Conservation (phyloP, 1,284 basidiomycete genomes). For the Leccinum pachyderme region DNA sequence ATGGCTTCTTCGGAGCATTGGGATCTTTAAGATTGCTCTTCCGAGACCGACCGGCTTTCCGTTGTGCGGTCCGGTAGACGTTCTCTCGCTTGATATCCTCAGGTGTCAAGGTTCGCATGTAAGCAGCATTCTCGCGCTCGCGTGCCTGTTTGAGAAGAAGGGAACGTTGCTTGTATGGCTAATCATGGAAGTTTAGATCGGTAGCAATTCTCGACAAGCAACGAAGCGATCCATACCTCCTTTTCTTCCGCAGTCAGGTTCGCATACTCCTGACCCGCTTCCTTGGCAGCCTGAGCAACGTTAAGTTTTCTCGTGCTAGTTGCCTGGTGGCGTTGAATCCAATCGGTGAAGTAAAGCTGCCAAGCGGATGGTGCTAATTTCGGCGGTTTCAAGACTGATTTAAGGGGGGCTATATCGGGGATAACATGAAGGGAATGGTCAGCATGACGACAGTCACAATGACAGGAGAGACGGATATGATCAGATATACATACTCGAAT, state of each 20-base stretch:
- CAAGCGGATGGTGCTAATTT: slow-evolving; percentile 94
- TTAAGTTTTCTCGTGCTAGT: slow-evolving; percentile 82
- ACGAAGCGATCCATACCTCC: slow-evolving; percentile 52
- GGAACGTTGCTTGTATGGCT: slow-evolving; percentile 84
- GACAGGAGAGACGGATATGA: slow-evolving; percentile 33
- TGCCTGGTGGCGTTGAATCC: slow-evolving; percentile 88
- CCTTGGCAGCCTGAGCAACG: slow-evolving; percentile 94
- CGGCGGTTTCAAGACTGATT: slow-evolving; percentile 78
- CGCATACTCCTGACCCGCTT: slow-evolving; percentile 90
- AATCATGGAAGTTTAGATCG: slow-evolving; percentile 28
- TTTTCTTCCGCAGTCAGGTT: slow-evolving; percentile 77
- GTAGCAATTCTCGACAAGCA: slow-evolving; percentile 31
- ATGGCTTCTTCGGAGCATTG: slow-evolving; percentile 94
- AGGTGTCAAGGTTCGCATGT: slow-evolving; percentile 88
- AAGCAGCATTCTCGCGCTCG: slow-evolving; percentile 79
- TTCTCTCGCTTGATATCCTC: slow-evolving; percentile 96
- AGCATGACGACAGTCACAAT: slow-evolving; percentile 24
- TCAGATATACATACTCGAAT: slow-evolving; percentile 30
- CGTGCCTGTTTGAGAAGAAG: slow-evolving; percentile 81
- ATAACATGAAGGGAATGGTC: slow-evolving; percentile 20
- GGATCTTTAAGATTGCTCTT: slow-evolving; percentile 97
- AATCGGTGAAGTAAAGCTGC: slow-evolving; percentile 97
- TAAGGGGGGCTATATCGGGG: slow-evolving; percentile 47
- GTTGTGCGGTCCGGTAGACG: slow-evolving; percentile 84
- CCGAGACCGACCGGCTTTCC: slow-evolving; percentile 90